Conservation (phyloP, 805 yeast species). For the Candida golubevii region DNA sequence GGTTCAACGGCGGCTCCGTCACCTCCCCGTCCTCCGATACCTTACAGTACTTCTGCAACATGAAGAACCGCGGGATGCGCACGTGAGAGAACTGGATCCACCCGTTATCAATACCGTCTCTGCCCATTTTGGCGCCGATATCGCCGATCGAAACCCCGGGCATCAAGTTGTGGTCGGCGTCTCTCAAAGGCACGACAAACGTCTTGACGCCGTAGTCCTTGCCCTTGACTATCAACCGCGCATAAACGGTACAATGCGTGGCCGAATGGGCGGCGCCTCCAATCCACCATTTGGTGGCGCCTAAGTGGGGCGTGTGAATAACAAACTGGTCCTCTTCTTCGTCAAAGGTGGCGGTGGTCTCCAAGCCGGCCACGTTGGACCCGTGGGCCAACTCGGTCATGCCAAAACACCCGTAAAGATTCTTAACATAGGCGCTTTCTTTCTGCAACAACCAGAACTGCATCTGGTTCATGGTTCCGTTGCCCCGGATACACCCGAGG, state of each 20-base stretch:
- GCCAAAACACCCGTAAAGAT: constrained; percentile 60
- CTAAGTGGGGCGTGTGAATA: constrained; percentile 82
- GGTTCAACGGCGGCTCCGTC: constrained; percentile 78
- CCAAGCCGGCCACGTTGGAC: constrained; percentile 88
- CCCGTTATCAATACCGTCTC: constrained; percentile 94
- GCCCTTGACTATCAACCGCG: constrained; percentile 74
- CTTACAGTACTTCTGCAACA: constrained; percentile 76
- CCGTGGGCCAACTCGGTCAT: constrained; percentile 61
- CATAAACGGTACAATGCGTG: constrained; percentile 81
- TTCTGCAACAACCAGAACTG: constrained; percentile 75
- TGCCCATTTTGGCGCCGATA: constrained; percentile 92
- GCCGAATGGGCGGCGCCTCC: constrained; percentile 97
- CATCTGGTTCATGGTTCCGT: constrained; percentile 82
- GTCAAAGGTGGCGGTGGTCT: constrained; percentile 86
- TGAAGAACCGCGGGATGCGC: constrained; percentile 74
- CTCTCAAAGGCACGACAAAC: constrained; percentile 87
- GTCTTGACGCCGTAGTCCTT: constrained; percentile 91
- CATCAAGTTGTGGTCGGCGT: constrained; percentile 60
- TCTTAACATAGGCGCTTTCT: constrained; percentile 57
- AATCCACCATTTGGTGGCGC: constrained; percentile 98
- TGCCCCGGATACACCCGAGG: constrained; percentile 74
- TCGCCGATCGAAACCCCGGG: constrained; percentile 88
- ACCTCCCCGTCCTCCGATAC: constrained; percentile 69
- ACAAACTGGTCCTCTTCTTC: constrained; percentile 58
- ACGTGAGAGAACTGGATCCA: constrained; percentile 91